Base-by-base conservation (phyloP, 2,329 filamentous ascomycete species). In the Alternaria burnsii region DNA sequence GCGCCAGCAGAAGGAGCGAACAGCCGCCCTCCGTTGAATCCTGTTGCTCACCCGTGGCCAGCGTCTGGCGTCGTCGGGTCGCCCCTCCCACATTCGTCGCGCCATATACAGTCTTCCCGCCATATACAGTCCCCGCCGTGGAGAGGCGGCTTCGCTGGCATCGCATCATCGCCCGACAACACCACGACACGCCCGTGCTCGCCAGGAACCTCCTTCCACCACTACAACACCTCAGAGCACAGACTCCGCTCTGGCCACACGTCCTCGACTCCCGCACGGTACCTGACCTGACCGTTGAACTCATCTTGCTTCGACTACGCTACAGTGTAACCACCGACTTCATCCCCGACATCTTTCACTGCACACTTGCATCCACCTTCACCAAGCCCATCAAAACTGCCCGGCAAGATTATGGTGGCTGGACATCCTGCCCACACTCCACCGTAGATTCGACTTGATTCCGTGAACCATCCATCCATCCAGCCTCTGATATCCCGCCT, bases 91-190 rank as follows among this genome's bases (percentile, higher is more conserved):
- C 59, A 61, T 62, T 68, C 63, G 66, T 62, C 54, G 60, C 58
- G 65, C 67, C 62, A 72, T 74, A 74, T 75, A 76, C 72, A 67
- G 69, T 68, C 68, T 67, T 63, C 64, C 69, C 67, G 72, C 72
- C 71, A 69, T 68, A 63, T 63, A 55, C 68, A 70, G 63, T 61
- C 63, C 66, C 66, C 65, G 68, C 63, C 65, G 63, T 63, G 61
- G 30, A 50, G 46, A 50, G 30, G 69, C 65, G 62, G 66, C 66
- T 60, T 66, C 59, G 64, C 55, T 60, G 62, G 58, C 62, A 53
- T 50, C 63, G 44, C 54, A 62, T 52, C 60, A 38, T 58, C 60
- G 46, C 47, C 46, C 46, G 32, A 59, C 58, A 24, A 42, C 40
- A 58, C 58, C 52, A 44, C 36, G 34, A 53, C 55, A 30, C 36